phyloP scores from a whole-genome alignment of 306 rosid species.

The Acacia melanoxylon region DNA sequence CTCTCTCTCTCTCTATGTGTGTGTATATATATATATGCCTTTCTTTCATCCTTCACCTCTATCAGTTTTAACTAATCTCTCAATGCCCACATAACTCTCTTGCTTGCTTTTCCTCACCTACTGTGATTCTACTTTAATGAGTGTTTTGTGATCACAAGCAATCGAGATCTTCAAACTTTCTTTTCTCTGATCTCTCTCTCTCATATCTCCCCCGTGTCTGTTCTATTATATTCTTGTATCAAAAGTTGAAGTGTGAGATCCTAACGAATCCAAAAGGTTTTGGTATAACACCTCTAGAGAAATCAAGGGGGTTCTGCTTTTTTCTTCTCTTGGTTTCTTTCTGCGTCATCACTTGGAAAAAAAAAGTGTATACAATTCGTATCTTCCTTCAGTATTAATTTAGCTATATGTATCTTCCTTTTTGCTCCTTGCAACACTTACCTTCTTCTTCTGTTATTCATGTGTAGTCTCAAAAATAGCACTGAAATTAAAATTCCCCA shows the following conservation, averaged over 20 bases:
- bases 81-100: background rate
- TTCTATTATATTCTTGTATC: background rate
- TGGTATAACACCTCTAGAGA: conserved; percentile 24
- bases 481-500: background rate
- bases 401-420: background rate
- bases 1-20: background rate
- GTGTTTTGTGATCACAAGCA: background rate
- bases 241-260: conserved; percentile 23
- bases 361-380: background rate
- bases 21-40: background rate
- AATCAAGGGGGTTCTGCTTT: background rate
- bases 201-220: background rate
- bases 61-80: background rate
- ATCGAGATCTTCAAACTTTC: background rate
- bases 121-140: background rate
- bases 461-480: background rate
- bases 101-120: background rate
- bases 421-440: background rate
- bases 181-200: background rate
- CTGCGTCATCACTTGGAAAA: background rate
- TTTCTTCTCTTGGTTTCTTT: background rate
- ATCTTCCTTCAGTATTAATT: background rate
- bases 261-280: conserved; percentile 27
- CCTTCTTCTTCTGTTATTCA: background rate
- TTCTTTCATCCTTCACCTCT: background rate